phyloP scores from a whole-genome alignment of 2,329 filamentous ascomycete genomes.

The Drechslerella stenobrocha region DNA sequence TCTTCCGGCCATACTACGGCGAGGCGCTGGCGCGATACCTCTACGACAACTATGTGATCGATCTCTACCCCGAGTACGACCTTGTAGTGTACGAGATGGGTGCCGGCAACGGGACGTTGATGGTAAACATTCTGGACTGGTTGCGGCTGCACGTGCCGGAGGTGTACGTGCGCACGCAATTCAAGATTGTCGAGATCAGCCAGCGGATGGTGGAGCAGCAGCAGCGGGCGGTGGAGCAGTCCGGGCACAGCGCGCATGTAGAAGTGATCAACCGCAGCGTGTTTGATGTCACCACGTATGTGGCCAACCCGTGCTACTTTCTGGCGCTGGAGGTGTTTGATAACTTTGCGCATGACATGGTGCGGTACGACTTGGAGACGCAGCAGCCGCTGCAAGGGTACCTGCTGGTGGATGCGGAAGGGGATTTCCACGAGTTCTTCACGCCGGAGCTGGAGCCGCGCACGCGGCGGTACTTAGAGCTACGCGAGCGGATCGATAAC shows the following conservation, averaged over 20 bases:
- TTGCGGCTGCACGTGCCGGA: slow-evolving; percentile 86
- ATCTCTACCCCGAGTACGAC: slow-evolving; percentile 92
- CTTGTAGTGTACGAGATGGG: slow-evolving; percentile 99
- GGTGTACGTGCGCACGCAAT: slow-evolving; percentile 91
- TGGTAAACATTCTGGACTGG: slow-evolving; percentile 97
- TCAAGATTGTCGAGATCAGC: slow-evolving; percentile 95
- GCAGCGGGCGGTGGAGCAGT: slow-evolving; percentile 68
- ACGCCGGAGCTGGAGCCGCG: slow-evolving; percentile 76
- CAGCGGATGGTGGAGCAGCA: slow-evolving; percentile 77
- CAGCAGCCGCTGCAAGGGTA: slow-evolving; percentile 83
- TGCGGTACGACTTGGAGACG: slow-evolving; percentile 84
- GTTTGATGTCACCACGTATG: slow-evolving; percentile 86
- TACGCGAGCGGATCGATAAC: slow-evolving; percentile 71
- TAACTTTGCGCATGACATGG: slow-evolving; percentile 92
- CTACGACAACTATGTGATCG: slow-evolving; percentile 92
- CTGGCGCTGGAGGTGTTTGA: slow-evolving; percentile 97
- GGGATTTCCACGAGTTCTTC: slow-evolving; percentile 97
- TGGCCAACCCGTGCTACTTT: slow-evolving; percentile 95
- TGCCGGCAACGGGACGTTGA: slow-evolving; percentile 92
- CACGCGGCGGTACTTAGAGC: slow-evolving; percentile 76
- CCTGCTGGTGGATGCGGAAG: slow-evolving; percentile 79
- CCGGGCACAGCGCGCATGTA: slow-evolving; percentile 79
- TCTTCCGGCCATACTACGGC: slow-evolving; percentile 95
- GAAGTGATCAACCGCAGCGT: slow-evolving; percentile 94
- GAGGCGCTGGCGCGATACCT: slow-evolving; percentile 96